Conservation (phyloP, 345 rosid species). For the Linum lewisii region DNA sequence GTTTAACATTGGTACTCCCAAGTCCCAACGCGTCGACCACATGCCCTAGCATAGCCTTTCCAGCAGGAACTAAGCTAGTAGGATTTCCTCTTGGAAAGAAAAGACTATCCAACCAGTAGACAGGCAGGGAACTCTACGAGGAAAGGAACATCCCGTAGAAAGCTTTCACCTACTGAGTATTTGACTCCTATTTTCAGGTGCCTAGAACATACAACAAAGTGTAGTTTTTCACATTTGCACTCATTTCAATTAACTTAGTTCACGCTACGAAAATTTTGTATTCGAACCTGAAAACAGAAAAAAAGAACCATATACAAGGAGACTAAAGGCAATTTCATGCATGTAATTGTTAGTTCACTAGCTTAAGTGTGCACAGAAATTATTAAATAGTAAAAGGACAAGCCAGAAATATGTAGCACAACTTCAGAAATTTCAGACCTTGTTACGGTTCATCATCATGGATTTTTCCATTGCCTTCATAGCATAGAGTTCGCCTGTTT, state of each 20-base stretch:
- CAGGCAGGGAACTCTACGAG: too few relatives aligned
- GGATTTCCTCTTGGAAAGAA: too few relatives aligned
- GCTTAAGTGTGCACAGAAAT: neutral
- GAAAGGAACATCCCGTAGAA: too few relatives aligned
- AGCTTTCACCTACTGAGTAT: too few relatives aligned
- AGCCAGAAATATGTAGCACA: neutral
- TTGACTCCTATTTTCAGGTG: too few relatives aligned
- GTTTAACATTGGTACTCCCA: too few relatives aligned
- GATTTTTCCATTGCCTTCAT: constrained; percentile 99
- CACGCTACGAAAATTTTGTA: neutral
- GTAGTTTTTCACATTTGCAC: neutral
- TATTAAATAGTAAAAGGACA: neutral
- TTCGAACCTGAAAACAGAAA: neutral
- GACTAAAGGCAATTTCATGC: neutral
- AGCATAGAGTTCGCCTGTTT: constrained; percentile 65
- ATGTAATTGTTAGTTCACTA: neutral
- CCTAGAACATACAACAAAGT: neutral
- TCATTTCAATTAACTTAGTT: neutral
- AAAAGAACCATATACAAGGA: neutral
- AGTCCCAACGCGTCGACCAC: too few relatives aligned
- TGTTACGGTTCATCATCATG: constrained; percentile 79
- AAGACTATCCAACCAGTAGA: too few relatives aligned
- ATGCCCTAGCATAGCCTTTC: too few relatives aligned
- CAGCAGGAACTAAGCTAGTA: too few relatives aligned
- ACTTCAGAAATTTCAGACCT: constrained; percentile 32